A percentile compares a stretch with the other conserved stretches of the same genome.
Conservation (phyloP, 257 asterid species). For the Primulina tabacum region DNA sequence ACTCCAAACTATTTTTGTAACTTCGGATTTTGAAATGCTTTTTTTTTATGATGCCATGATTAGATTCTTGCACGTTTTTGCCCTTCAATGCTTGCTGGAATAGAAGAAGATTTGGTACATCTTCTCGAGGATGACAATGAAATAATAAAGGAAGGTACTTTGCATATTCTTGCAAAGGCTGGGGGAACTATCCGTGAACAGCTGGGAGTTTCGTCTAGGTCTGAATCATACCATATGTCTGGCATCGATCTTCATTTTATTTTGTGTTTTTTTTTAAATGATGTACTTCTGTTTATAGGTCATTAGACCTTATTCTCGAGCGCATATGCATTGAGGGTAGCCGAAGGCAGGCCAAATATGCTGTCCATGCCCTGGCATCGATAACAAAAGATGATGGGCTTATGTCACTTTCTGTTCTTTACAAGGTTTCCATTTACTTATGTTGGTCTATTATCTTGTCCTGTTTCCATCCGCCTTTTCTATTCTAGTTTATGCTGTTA, state of each 20-base stretch:
- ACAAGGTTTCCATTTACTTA: constrained; percentile 61
- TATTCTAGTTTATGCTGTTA: background rate
- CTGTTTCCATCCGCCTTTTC: background rate
- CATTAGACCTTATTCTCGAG: constrained; percentile 93
- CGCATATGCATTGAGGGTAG: constrained; percentile 98
- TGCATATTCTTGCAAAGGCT: constrained; percentile 98
- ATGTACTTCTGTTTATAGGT: constrained; percentile 45
- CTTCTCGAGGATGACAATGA: constrained; percentile 98
- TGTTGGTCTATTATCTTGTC: constrained; percentile 5
- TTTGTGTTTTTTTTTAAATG: constrained; percentile 17
- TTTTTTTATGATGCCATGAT: constrained; percentile 25
- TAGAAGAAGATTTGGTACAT: constrained; percentile 79
- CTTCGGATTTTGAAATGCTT: constrained; percentile 12
- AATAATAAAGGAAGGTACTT: constrained; percentile 89
- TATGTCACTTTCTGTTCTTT: constrained; percentile 96
- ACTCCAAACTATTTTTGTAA: background rate
- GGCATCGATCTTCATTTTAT: background rate
- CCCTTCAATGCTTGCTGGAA: constrained; percentile 80
- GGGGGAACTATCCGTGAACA: constrained; percentile 97
- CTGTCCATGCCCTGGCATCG: constrained; percentile 97
- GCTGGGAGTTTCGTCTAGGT: constrained; percentile 92
- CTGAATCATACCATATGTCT: constrained; percentile 17
- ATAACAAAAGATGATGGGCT: constrained; percentile 98
- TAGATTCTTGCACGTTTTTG: constrained; percentile 96
- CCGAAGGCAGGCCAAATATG: constrained; percentile 97